A percentile compares a stretch with the other conserved stretches of the same genome.
Conservation (phyloP, 2,329 filamentous ascomycete genomes). For the Hypoxylon sp. region DNA sequence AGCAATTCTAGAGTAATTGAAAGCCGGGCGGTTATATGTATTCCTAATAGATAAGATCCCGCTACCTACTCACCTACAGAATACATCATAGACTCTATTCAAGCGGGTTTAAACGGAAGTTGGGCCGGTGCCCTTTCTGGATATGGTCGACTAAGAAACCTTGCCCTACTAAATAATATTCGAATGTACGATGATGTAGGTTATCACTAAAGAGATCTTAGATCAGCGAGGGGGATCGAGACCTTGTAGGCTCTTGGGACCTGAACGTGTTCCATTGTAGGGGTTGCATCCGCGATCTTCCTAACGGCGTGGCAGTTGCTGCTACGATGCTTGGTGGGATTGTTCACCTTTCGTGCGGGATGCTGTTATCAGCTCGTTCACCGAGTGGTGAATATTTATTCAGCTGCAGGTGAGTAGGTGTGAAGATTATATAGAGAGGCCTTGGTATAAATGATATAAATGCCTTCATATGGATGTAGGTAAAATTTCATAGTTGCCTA, state of each 20-base stretch:
- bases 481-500: background rate
- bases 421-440: constrained; percentile 9
- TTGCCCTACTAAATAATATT: constrained; percentile 25
- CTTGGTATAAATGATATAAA: background rate
- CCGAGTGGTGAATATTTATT: constrained; percentile 18
- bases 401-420: constrained; percentile 6
- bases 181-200: constrained; percentile 45
- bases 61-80: constrained; percentile 14
- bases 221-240: constrained; percentile 38
- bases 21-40: constrained; percentile 25
- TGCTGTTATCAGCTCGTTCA: constrained; percentile 17
- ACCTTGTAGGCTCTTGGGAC: constrained; percentile 14
- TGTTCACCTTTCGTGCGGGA: constrained; percentile 30
- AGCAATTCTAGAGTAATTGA: constrained; percentile 31
- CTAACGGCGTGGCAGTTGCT: constrained; percentile 33
- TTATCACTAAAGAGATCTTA: constrained; percentile 34
- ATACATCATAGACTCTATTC: constrained; percentile 26
- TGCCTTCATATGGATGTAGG: background rate
- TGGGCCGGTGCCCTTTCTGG: constrained; percentile 26
- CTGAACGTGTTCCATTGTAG: constrained; percentile 32
- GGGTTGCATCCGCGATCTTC: constrained; percentile 41
- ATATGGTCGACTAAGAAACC: constrained; percentile 22
- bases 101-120: constrained; percentile 25
- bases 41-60: constrained; percentile 19
- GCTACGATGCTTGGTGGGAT: constrained; percentile 33